Percentiles rank a stretch among this genome's conserved stretches.
Evolutionary conservation across 129 eudicot species (phyloP).

Genomic region (Scalesia atractyloides): DNA sequence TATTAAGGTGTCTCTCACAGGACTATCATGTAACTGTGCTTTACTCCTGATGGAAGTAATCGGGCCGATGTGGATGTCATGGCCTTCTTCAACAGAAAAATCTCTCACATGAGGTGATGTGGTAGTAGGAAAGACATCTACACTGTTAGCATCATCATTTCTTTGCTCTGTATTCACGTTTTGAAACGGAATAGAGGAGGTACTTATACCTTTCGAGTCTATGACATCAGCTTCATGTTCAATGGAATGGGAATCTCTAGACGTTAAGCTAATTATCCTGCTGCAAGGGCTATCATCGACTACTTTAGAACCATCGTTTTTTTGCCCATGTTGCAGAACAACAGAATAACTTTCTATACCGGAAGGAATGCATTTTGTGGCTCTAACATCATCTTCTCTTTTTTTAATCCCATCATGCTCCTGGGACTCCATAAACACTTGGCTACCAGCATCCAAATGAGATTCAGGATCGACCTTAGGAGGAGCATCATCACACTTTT

Average conservation of each 20-base stretch:
- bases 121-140: neutral
- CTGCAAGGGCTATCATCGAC: slow-evolving; percentile 19
- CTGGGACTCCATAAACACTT: slow-evolving; percentile 19
- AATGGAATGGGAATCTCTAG: slow-evolving; percentile 16
- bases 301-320: slow-evolving; percentile 17
- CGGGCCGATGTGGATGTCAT: slow-evolving; percentile 11
- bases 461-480: slow-evolving; percentile 7
- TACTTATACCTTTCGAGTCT: slow-evolving; percentile 16
- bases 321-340: neutral
- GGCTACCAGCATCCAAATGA: slow-evolving; percentile 18
- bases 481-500: slow-evolving; percentile 20
- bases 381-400: slow-evolving; percentile 17
- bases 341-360: neutral
- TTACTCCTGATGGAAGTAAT: slow-evolving; percentile 5
- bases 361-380: slow-evolving; percentile 7
- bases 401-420: slow-evolving; percentile 14
- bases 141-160: slow-evolving; percentile 1
- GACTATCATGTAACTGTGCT: slow-evolving; percentile 19
- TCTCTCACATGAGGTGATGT: slow-evolving; percentile 9
- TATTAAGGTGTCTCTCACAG: slow-evolving; percentile 4
- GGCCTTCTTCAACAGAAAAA: slow-evolving; percentile 16
- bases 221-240: slow-evolving; percentile 20
- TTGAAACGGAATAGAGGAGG: slow-evolving; percentile 15
- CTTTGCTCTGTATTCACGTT: slow-evolving; percentile 7
- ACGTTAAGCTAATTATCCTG: neutral